phyloP scores from a whole-genome alignment of 768 basidiomycete species.

The Agaricus blazei region DNA sequence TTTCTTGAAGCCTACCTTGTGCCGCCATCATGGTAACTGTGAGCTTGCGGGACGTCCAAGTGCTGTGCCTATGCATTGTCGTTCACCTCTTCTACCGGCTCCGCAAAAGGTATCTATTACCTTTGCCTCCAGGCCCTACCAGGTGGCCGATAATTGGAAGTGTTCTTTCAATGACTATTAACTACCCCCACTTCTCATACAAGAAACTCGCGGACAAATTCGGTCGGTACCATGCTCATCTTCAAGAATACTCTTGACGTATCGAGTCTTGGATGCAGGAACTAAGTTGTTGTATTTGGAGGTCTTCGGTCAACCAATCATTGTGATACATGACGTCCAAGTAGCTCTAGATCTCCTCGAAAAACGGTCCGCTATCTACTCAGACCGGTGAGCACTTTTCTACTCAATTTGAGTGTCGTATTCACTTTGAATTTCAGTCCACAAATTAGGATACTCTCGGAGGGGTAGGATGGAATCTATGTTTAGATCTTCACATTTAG shows the following conservation, averaged over 20 bases:
- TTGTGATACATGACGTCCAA: constrained; percentile 35
- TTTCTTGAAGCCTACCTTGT: no score
- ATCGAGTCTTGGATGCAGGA: background rate
- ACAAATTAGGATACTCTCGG: background rate
- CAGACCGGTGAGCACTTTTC: background rate
- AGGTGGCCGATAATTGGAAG: no score
- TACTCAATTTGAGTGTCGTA: background rate
- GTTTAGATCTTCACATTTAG: background rate
- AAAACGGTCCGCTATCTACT: constrained; percentile 32
- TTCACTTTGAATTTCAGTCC: background rate
- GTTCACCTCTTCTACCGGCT: no score
- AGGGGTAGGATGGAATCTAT: background rate
- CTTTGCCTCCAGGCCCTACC: no score
- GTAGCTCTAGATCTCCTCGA: constrained; percentile 50
- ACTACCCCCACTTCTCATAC: no score
- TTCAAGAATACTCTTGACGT: background rate
- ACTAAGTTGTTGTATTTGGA: constrained; percentile 47
- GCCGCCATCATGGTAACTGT: no score
- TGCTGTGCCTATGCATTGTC: no score
- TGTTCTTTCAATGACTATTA: no score
- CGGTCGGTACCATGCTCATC: no score
- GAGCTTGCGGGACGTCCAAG: no score
- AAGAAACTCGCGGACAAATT: no score
- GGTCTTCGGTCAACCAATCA: constrained; percentile 38
- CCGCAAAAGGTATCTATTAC: no score